Base-by-base conservation (phyloP, 108 stramenopile species). In the Asterionellopsis glacialis region DNA sequence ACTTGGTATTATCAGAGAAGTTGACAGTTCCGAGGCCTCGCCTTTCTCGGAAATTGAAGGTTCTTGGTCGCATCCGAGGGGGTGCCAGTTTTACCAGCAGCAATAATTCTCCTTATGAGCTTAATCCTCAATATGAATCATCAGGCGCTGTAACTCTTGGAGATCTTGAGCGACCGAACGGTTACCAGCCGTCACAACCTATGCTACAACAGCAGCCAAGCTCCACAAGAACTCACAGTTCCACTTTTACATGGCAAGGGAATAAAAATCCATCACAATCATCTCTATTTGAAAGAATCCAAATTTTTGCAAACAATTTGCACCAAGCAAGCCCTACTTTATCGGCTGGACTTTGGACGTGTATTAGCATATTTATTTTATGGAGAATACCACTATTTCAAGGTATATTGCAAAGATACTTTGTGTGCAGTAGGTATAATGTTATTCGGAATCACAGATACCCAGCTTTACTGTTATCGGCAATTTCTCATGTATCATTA, bases 401-500 rank as follows among this genome's bases (percentile, higher is more conserved):
- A 58, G 41, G 44, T 27, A 58, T 76, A 16, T 50, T 84, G 43
- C 68, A 57, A 24, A 63, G 55, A n/a, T 76, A 70, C 49, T 88
- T 83, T 58, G 63, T 85, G 42, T 77, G 76, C 54, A 82, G 65
- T 62, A 76, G 66, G 10, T 41, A 61, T 61, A 80, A 75, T 51
- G 53, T 70, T 11, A 25, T 73, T 11, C 24, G 41, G 33, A 67
- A 59, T 22, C 53, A 42, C 25, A 65, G 86, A 51, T 61, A 64
- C 19, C 75, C 77, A 41, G 51, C 68, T 25, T 15, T 82, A 52
- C 14, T 88, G 3, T 51, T 82, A 25, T 73, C 79, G 26, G 72
- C 84, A 26, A 43, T 91, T 22, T 87, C 85, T 0, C 90, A 91
- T 57, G 61, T 62, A 23, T 74, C 74, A 25, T 59, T 85, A 14